Base-by-base conservation (phyloP, 768 basidiomycete species). In the Artomyces pyxidatus region DNA sequence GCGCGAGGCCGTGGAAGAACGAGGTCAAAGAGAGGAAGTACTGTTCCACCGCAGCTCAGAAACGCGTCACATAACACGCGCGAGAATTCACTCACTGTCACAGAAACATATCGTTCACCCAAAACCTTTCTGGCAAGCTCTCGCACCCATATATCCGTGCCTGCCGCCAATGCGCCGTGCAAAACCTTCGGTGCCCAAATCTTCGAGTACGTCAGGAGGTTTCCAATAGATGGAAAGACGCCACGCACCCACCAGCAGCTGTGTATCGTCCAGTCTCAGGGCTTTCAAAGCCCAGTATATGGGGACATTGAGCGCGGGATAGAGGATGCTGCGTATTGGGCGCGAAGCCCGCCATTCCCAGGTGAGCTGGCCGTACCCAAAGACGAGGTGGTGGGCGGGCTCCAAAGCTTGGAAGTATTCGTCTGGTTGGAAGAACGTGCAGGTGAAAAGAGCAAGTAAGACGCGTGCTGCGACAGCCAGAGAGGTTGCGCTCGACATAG, bases 391-490 rank as follows among this genome's bases (percentile, higher is more conserved):
- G 63, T 98, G 88, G 0, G 96, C 96, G 40, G 89, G 86, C 62
- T 99, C 96, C 38, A 98, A 75, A 6, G 92, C 78, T 62, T 99
- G 96, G 59, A 86, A 97, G 65, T 88, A 95, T 66, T 98, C 96
- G 65, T 99, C 96, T 8, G 96, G 93, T 63, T 97, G 94, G 63
- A 98, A 98, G 69, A 86, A 88, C 4, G 93, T 90, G 47, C 76
- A 74, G 0, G 90, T 93, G 35, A 69, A 66, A 27, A 94, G 61
- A 0, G 89, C 84, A 39, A 88, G 69, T 7, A 68, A 50, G 44
- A 87, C 63, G 40, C 88, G 80, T 54, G 80, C 59, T 19, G 58
- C 47, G 26, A 83, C 48, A n/a, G 77, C 71, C 45, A 74, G 51
- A 29, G 26, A 4, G 23, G n/a, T 28, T 12, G 46, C 14, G 4